Percentiles rank a stretch among this genome's conserved stretches.
Evolutionary conservation across 1,284 basidiomycete genomes (phyloP).

Genomic region (Pterula multifida): DNA sequence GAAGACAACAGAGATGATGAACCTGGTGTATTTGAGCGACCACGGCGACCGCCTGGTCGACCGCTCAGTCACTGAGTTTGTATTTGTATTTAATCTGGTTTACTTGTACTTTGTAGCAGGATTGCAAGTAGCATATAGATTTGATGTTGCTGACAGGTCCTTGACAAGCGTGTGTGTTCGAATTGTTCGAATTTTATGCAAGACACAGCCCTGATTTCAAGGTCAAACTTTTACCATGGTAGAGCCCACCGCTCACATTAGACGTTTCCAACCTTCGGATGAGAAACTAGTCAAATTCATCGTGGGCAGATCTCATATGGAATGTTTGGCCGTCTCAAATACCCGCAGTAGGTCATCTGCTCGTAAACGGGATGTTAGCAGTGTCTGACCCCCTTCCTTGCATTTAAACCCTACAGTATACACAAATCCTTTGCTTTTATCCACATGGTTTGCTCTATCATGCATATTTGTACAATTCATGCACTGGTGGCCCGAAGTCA

Average conservation of each 20-base stretch:
- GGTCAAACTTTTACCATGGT: background rate
- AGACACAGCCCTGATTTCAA: background rate
- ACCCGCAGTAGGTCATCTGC: slow-evolving; percentile 31
- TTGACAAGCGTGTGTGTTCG: background rate
- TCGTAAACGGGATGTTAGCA: no score
- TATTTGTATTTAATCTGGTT: background rate
- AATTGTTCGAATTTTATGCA: background rate
- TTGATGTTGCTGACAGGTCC: background rate
- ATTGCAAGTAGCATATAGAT: background rate
- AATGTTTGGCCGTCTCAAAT: slow-evolving; percentile 61
- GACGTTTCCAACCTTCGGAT: slow-evolving; percentile 21
- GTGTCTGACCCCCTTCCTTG: no score
- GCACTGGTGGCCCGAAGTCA: slow-evolving; percentile 49
- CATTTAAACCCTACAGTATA: slow-evolving; percentile 39
- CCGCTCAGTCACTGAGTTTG: slow-evolving; percentile 9
- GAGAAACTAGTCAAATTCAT: slow-evolving; percentile 50
- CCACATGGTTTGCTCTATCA: slow-evolving; percentile 49
- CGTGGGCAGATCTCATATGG: slow-evolving; percentile 60
- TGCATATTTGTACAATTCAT: slow-evolving; percentile 43
- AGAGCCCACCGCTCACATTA: background rate
- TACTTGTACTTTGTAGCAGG: background rate
- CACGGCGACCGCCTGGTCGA: slow-evolving; percentile 27
- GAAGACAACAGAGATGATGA: slow-evolving; percentile 17
- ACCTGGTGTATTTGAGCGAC: slow-evolving; percentile 29
- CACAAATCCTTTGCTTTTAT: slow-evolving; percentile 43